Percentiles rank a stretch among this genome's conserved stretches.
phyloP scores from a whole-genome alignment of 1,139 yeast genomes.

The Hyphopichia buzzinii region DNA sequence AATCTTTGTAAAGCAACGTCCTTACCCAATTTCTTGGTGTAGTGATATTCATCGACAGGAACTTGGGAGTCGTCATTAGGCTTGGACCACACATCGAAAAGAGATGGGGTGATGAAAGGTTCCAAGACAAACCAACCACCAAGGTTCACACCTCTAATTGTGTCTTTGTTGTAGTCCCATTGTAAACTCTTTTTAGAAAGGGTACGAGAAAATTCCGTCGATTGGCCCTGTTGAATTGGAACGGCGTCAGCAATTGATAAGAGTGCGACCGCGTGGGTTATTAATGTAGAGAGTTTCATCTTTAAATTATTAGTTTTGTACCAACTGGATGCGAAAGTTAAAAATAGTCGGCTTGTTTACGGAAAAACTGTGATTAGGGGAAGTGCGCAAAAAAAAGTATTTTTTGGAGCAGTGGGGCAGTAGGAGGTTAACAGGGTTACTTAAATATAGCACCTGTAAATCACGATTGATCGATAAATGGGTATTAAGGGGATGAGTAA shows the following conservation, averaged over 20 bases:
- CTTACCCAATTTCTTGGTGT: slow-evolving; percentile 60
- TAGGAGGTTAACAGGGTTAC: no score
- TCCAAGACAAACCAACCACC: slow-evolving; percentile 95
- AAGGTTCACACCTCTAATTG: slow-evolving; percentile 74
- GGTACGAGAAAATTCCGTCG: background rate
- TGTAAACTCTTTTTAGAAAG: slow-evolving; percentile 9
- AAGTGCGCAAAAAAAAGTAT: no score
- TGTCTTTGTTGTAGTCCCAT: slow-evolving; percentile 51
- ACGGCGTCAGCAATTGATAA: background rate
- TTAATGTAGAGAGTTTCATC: background rate
- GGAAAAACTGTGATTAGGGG: no score
- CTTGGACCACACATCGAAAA: slow-evolving; percentile 52
- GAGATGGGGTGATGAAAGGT: slow-evolving; percentile 78
- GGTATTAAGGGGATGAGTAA: no score
- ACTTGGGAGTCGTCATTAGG: slow-evolving; percentile 33
- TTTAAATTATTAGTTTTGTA: no score
- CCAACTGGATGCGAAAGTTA: no score
- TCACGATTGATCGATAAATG: no score
- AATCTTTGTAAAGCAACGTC: slow-evolving; percentile 53
- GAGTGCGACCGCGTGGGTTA: background rate
- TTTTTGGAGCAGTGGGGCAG: no score
- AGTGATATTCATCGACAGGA: slow-evolving; percentile 88
- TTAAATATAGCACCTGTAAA: no score
- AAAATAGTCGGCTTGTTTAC: no score
- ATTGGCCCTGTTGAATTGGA: background rate